Percentiles rank a stretch among this genome's conserved stretches.
phyloP scores from a whole-genome alignment of 345 rosid species.

The Eucalyptus shirleyi region DNA sequence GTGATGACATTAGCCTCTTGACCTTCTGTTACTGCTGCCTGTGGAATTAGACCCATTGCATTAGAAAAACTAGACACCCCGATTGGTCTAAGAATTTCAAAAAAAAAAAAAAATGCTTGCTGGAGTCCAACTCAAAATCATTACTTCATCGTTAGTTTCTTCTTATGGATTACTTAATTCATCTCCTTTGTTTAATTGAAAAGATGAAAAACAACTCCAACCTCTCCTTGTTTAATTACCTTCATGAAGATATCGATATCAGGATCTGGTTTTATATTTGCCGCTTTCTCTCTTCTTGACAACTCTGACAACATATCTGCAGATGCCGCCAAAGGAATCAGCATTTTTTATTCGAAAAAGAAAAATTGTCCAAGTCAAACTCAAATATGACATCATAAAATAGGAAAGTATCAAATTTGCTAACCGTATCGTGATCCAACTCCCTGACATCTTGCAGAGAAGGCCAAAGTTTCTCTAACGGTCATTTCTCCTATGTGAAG shows the following conservation, averaged over 20 bases:
- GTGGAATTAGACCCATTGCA: not conserved
- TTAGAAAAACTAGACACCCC: not conserved
- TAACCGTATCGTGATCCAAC: slow-evolving; percentile 51
- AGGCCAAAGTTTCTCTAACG: slow-evolving; percentile 78
- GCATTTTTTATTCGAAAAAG: not conserved
- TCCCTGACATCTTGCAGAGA: slow-evolving; percentile 83
- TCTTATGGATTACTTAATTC: not conserved
- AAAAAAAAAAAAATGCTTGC: not conserved
- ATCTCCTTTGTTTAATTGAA: not conserved
- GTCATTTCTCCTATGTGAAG: slow-evolving; percentile 75
- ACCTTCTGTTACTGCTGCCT: slow-evolving; percentile 39
- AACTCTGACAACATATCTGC: slow-evolving; percentile 29
- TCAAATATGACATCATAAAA: not conserved
- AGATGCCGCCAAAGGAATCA: not conserved
- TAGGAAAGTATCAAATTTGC: not conserved
- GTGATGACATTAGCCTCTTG: slow-evolving; percentile 36
- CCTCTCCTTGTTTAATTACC: not conserved
- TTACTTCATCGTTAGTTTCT: not conserved
- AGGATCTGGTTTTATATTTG: slow-evolving; percentile 24
- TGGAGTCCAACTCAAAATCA: not conserved
- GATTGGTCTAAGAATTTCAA: not conserved
- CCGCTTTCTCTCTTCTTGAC: slow-evolving; percentile 30
- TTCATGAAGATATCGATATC: slow-evolving; percentile 34
- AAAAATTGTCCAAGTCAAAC: not conserved
- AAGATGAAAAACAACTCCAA: not conserved